Base-by-base conservation (phyloP, 2,329 filamentous ascomycete species). In the Cercospora berteroae region DNA sequence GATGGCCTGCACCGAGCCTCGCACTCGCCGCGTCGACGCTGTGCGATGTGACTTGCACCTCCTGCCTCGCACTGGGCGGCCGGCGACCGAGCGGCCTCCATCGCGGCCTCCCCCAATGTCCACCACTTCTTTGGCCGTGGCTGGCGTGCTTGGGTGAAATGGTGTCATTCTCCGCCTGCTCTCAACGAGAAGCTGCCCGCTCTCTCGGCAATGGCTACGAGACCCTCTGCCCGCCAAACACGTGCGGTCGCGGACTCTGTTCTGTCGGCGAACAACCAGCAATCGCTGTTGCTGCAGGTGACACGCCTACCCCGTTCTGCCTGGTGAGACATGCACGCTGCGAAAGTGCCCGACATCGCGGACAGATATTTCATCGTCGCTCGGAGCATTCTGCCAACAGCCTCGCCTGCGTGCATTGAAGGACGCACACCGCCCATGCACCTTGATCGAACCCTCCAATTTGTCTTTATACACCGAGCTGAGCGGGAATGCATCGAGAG, bases 121-220 rank as follows among this genome's bases (percentile, higher is more conserved):
- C 60, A 52, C 42, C 42, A 62, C 60, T 62, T 62, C n/a, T 62
- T 62, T 62, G 29, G 18, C 60, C 44, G 31, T 55, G 4, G 8
- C 23, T 62, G 44, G 18, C 39, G 39, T 29, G 16, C 52, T 57
- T n/a, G 52, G 52, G 33, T 27, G 60, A 50, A 48, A 62, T 62
- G 60, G 60, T 62, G 60, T 48, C 60, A 62, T 62, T 27, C 25
- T 52, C 36, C 20, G 25, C 23, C 13, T 61, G 33, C 39, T 20
- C 27, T 29, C 20, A 44, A 61, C 59, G 23, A 50, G 36, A 50
- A 62, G 23, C 20, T 33, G 31, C 20, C 5, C 1, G 27, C 60
- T 62, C 1, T 44, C 60, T 62, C 25, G 60, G 56, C 56, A 58
- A 58, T 57, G 52, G 16, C 29, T 57, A 6, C 25, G 36, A 42